Evolutionary conservation across 2,329 filamentous ascomycete species (phyloP).

Genomic region (Colletotrichum tabaci): DNA sequence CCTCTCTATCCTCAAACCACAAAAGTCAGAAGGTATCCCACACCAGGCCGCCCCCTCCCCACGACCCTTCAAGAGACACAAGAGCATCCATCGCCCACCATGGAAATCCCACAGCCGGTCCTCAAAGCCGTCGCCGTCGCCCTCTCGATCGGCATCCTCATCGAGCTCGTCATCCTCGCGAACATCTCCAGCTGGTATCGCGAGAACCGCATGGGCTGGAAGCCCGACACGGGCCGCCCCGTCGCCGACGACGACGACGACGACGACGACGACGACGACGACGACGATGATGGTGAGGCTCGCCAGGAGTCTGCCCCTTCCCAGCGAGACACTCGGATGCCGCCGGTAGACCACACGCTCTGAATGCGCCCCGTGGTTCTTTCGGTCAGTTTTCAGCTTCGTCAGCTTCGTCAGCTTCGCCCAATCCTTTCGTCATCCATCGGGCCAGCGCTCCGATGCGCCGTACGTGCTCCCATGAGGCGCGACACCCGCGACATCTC

Average conservation of each 20-base stretch:
- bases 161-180: slow-evolving; percentile 4
- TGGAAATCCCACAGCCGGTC: neutral
- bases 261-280: too few species aligned
- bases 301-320: neutral
- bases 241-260: neutral
- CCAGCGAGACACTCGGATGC: neutral
- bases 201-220: neutral
- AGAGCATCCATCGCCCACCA: neutral
- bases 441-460: too few species aligned
- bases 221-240: slow-evolving; percentile 6
- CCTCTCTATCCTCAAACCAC: too few species aligned
- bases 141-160: slow-evolving; percentile 4
- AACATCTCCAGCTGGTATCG: neutral
- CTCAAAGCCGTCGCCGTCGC: neutral
- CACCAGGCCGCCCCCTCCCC: too few species aligned
- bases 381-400: too few species aligned
- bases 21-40: neutral
- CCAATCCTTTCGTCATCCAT: too few species aligned
- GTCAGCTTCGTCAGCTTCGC: too few species aligned
- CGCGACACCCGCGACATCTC: too few species aligned
- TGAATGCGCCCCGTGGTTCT: neutral
- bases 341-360: slow-evolving; percentile 9
- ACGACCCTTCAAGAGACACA: too few species aligned
- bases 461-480: too few species aligned
- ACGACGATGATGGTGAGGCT: too few species aligned